Conservation (phyloP, 192 early-diverging fungal species). For the Linnemannia schmuckeri region DNA sequence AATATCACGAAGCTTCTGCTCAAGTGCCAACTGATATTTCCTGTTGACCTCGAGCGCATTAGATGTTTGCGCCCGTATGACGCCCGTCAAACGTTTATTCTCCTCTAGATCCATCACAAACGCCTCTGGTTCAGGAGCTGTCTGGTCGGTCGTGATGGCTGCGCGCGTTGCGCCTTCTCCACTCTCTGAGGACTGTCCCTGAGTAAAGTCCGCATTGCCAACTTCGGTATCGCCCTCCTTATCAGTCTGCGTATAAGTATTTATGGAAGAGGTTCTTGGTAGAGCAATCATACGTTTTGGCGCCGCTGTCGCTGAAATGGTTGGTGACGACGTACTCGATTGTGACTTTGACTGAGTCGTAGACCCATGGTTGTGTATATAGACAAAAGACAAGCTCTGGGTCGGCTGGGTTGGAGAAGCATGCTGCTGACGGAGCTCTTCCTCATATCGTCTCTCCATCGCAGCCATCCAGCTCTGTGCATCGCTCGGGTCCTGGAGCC, state of each 20-base stretch:
- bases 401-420: neutral
- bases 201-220: neutral
- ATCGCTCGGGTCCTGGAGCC: too few species aligned
- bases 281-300: neutral
- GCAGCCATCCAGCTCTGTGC: too few species aligned
- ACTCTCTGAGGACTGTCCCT: neutral
- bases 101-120: constrained; percentile 8
- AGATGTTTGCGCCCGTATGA: constrained; percentile 2
- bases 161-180: neutral
- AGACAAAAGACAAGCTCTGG: too few species aligned
- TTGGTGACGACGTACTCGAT: too few species aligned
- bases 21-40: constrained; percentile 58
- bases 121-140: neutral
- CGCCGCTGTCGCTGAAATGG: neutral
- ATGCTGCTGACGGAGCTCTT: neutral
- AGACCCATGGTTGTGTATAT: too few species aligned
- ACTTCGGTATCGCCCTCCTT: neutral
- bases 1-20: constrained; percentile 59
- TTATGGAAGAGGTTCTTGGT: neutral
- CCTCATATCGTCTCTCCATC: neutral
- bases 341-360: too few species aligned
- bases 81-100: neutral
- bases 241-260: neutral
- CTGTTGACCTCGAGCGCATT: constrained; percentile 64
- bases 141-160: neutral